Evolutionary conservation across 257 asterid species (phyloP), one percentile per base, ranked within the genome.

Genomic region (Solanum etuberosum): DNA sequence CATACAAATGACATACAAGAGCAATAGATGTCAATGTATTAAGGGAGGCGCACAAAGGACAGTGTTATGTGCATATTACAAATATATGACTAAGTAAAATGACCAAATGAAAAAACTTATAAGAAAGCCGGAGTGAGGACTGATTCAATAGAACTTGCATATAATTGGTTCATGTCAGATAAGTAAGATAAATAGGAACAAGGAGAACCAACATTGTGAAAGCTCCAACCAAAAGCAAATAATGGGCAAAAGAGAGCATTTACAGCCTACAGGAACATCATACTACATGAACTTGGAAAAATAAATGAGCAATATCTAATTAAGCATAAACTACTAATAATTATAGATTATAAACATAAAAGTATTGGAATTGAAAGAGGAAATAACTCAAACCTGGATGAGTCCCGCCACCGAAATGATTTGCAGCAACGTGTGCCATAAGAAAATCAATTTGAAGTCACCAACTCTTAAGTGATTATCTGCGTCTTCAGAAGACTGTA

Each of bases 361-460:
- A 82, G 63, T 27, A 16, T 78, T 31, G 65, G 43, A 81, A 48
- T 81, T 81, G 42, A 31, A 81, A 84, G 88, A 86, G 37, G 31
- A 84, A 12, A 89, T 84, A 48, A 80, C 76, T 83, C 90, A 85
- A 81, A 95, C 99, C 99, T 93, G 92, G 90, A 76, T 89, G 91
- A 77, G 90, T 90, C 65, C 93, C 96, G 84, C 93, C 95, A 83
- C 89, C 59, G 83, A 93, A 88, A 88, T 93, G 94, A 90, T 88
- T 93, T 46, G 89, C 85, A 46, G 92, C 91, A 83, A 91, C 84
- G 78, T 93, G 92, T 71, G 97, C 94, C 98, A 96, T 96, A 86
- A 86, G 87, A 90, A 73, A 89, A 86, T 86, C 91, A 63, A 91
- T 87, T 89, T 46, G 86, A 89, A 71, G 40, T 76, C 87, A 65